These are phyloP conservation scores for Verbena officinalis DNA, from an alignment of 257 asterid genomes.

Conservation along the genomic window DNA sequence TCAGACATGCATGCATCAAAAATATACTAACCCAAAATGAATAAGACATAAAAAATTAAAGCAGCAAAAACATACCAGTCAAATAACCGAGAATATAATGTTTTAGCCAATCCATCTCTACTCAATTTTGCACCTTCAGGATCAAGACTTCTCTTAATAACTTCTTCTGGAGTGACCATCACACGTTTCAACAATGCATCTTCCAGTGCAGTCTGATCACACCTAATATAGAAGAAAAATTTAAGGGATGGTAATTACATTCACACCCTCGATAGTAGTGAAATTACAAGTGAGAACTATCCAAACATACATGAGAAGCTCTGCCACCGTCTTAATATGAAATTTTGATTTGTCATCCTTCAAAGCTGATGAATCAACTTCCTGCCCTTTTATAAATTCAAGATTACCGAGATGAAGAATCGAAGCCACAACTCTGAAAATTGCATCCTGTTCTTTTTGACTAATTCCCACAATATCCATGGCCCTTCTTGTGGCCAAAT, in stretches of 20 bases:
- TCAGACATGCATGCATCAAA: slow-evolving; percentile 27
- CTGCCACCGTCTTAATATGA: slow-evolving; percentile 85
- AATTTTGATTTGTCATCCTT: slow-evolving; percentile 90
- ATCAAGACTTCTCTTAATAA: slow-evolving; percentile 97
- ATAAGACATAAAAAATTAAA: not conserved
- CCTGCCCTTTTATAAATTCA: slow-evolving; percentile 77
- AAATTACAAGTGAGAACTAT: slow-evolving; percentile 24
- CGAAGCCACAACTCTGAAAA: slow-evolving; percentile 95
- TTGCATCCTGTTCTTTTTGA: slow-evolving; percentile 94
- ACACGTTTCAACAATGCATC: slow-evolving; percentile 94
- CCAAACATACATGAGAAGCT: slow-evolving; percentile 78
- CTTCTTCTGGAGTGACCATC: slow-evolving; percentile 99
- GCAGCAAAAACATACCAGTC: slow-evolving; percentile 60
- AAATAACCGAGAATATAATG: slow-evolving; percentile 86
- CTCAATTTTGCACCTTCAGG: slow-evolving; percentile 82
- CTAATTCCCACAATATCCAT: slow-evolving; percentile 98
- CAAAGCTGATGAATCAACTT: slow-evolving; percentile 80
- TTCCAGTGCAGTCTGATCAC: slow-evolving; percentile 69
- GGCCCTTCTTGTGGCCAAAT: slow-evolving; percentile 96
- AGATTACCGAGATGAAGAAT: slow-evolving; percentile 95
- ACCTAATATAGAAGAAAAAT: slow-evolving; percentile 50
- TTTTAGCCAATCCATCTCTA: slow-evolving; percentile 95
- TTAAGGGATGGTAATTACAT: no score
- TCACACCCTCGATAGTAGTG: no score
- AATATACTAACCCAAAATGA: slow-evolving; percentile 20